phyloP scores from a whole-genome alignment of 352 stramenopile species.

The Detonula confervacea region DNA sequence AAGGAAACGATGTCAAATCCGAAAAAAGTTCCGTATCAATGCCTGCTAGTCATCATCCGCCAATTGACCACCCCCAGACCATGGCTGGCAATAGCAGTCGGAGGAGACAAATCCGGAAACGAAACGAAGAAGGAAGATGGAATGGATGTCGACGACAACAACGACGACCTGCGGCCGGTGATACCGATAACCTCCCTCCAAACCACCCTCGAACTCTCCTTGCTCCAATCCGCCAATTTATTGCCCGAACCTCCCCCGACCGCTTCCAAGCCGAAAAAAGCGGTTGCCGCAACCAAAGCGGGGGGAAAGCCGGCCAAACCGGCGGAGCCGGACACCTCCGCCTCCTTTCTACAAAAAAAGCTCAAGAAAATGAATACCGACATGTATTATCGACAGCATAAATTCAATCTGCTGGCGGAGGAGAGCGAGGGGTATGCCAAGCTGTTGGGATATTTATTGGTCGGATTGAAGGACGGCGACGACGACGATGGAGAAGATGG shows the following conservation, averaged over 20 bases:
- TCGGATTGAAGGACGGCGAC: not conserved
- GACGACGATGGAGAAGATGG: not conserved
- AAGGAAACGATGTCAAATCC: not conserved
- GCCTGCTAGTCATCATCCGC: constrained; percentile 8
- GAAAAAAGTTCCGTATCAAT: constrained; percentile 13
- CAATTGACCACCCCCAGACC: constrained; percentile 5
- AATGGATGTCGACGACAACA: not conserved
- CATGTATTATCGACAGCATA: constrained; percentile 92
- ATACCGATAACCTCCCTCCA: constrained; percentile 31
- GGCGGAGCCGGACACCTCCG: not conserved
- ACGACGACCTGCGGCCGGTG: constrained; percentile 8
- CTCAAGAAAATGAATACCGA: constrained; percentile 84
- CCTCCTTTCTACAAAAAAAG: constrained; percentile 63
- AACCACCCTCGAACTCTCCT: constrained; percentile 38
- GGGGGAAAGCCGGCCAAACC: constrained; percentile 2
- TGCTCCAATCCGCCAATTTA: constrained; percentile 33
- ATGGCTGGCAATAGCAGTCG: not conserved
- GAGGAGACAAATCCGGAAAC: not conserved
- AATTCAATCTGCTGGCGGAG: constrained; percentile 96
- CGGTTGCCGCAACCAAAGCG: not conserved
- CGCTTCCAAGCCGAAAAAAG: not conserved
- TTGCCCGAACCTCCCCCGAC: constrained; percentile 24
- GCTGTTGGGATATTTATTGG: constrained; percentile 81
- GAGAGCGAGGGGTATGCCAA: constrained; percentile 97
- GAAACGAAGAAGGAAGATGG: not conserved